phyloP scores from a whole-genome alignment of 2,329 filamentous ascomycete species.

The Diplodia seriata region DNA sequence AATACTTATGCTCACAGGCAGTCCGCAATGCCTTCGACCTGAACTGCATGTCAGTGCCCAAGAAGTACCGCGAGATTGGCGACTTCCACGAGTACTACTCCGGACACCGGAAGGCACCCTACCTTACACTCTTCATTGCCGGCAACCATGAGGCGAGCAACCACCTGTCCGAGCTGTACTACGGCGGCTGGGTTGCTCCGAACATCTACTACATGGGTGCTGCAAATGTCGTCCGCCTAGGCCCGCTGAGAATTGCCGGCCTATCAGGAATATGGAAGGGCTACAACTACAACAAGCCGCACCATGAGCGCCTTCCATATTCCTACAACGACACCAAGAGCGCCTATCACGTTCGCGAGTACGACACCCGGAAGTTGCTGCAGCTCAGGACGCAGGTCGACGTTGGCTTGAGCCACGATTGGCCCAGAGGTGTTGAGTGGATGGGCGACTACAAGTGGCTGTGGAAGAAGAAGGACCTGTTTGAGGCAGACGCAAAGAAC shows the following conservation, averaged over 20 bases:
- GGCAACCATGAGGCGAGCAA: slow-evolving; percentile 96
- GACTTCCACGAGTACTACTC: slow-evolving; percentile 97
- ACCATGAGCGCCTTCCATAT: slow-evolving; percentile 87
- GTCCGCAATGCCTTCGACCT: slow-evolving; percentile 88
- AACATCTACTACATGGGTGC: slow-evolving; percentile 98
- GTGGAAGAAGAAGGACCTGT: slow-evolving; percentile 75
- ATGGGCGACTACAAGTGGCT: slow-evolving; percentile 73
- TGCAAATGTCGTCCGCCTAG: slow-evolving; percentile 84
- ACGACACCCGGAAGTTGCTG: slow-evolving; percentile 89
- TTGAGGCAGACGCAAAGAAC: slow-evolving; percentile 75
- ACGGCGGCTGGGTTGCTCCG: slow-evolving; percentile 95
- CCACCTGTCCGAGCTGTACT: slow-evolving; percentile 89
- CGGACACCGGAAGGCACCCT: slow-evolving; percentile 77
- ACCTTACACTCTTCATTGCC: slow-evolving; percentile 88
- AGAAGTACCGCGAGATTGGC: slow-evolving; percentile 84
- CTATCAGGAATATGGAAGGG: slow-evolving; percentile 96
- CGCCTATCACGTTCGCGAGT: slow-evolving; percentile 88
- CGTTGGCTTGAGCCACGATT: slow-evolving; percentile 92
- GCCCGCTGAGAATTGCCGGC: slow-evolving; percentile 84
- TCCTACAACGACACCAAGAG: slow-evolving; percentile 75
- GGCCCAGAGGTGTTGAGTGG: slow-evolving; percentile 84
- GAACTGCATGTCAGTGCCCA: slow-evolving; percentile 85
- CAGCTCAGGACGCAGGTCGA: slow-evolving; percentile 88
- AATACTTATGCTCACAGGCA: slow-evolving; percentile 60
- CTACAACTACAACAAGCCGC: slow-evolving; percentile 82